Base-by-base conservation (phyloP, 768 basidiomycete species). In the Macrocybe gigantea region DNA sequence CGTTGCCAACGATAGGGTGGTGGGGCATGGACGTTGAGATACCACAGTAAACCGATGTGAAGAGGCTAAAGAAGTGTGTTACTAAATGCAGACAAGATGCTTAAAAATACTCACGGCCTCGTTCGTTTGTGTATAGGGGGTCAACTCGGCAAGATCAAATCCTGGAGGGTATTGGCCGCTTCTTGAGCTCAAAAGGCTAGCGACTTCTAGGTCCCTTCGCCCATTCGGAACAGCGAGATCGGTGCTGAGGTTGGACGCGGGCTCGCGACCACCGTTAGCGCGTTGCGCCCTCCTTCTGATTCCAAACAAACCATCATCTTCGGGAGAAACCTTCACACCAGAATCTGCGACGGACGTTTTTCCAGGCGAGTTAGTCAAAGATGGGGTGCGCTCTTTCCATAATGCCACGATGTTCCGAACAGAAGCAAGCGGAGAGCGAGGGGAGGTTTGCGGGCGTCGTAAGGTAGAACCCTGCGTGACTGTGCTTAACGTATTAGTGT, bases 21-120 rank as follows among this genome's bases (percentile, higher is more conserved):
- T 4, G 78, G 60, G 0, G 86, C 84, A 58, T 96, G 93, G 0
- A 95, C 93, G 48, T 96, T 95, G 46, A 96, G 79, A 60, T 93
- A 96, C 85, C 90, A 95, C 1, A 96, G 67, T 10, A 83, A 70
- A 10, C 93, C 93, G 36, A 90, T 86, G 49, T 89, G 84, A 9
- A 90, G 70, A 4, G 93, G 92, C 93, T 95, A 59, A 55, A 52
- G 49, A 55, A 52, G 46, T 56, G 49, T 44, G 9, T 44, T 41
- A 48, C 22, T 41, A 36, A 22, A 47, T 41, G 31, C 30, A 43
- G 38, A 49, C 34, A 33, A 43, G 49, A 47, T 11, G 9, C 22
- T 22, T 22, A 51, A 47, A 50, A 33, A 36, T 38, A 67, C 75
- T 52, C 44, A 78, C 78, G 37, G 74, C 66, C 44, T 77, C 75